Conservation (phyloP, 805 yeast genomes). For the Teunomyces lycoperdinae region DNA sequence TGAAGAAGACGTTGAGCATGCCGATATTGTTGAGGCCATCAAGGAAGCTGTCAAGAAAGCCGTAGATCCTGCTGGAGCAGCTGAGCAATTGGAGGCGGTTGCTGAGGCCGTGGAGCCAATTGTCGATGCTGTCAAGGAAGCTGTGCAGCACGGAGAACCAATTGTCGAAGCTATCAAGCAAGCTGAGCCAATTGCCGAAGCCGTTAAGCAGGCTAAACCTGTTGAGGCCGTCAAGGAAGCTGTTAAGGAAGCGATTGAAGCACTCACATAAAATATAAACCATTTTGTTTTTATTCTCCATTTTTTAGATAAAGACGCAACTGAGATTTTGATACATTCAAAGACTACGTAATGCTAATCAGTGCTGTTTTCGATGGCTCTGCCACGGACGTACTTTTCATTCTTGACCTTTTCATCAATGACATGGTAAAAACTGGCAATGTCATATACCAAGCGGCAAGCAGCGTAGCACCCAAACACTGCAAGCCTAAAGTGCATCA, state of each 20-base stretch:
- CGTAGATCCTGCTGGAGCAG: constrained; percentile 8
- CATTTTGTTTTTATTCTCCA: too few relatives aligned
- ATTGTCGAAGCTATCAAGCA: constrained; percentile 1
- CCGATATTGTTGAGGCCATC: constrained; percentile 3
- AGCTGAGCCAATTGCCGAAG: constrained; percentile 7
- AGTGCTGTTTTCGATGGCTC: constrained; percentile 45
- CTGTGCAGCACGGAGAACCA: constrained; percentile 5
- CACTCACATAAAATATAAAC: not conserved
- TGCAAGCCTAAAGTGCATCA: not conserved
- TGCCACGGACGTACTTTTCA: constrained; percentile 55
- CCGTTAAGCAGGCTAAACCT: constrained; percentile 8
- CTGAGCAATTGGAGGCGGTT: constrained; percentile 7
- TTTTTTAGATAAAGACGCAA: not conserved
- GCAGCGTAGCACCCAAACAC: not conserved
- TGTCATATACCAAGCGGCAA: not conserved
- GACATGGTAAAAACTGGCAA: constrained; percentile 8
- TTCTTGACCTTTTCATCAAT: constrained; percentile 51
- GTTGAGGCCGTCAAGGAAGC: constrained; percentile 7
- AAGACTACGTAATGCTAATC: not conserved
- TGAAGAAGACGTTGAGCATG: constrained; percentile 5
- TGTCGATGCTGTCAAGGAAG: constrained; percentile 11
- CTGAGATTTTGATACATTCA: too few relatives aligned
- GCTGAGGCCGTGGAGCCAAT: constrained; percentile 3
- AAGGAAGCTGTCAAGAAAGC: constrained; percentile 5
- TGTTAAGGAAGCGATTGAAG: not conserved